phyloP scores from a whole-genome alignment of 148 eudicot genomes.

The Camellia lanceoleosa region DNA sequence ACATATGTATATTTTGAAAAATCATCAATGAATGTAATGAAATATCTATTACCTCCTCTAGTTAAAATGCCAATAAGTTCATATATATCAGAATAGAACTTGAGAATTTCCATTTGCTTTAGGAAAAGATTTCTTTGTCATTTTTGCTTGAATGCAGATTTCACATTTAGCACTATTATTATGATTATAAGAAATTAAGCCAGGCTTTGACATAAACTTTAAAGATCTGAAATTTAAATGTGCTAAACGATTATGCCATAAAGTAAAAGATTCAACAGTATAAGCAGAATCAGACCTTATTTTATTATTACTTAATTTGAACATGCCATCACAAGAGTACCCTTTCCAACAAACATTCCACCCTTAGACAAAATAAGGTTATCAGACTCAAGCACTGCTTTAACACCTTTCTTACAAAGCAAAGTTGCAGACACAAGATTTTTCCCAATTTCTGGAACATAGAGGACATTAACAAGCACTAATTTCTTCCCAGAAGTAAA shows the following conservation, averaged over 20 bases:
- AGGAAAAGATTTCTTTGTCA: conserved; percentile 1
- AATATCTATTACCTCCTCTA: conserved; percentile 8
- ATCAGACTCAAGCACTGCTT: background rate
- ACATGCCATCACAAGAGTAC: conserved; percentile 17
- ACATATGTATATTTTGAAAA: conserved; percentile 4
- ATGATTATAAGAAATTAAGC: background rate
- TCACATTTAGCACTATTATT: too few relatives aligned
- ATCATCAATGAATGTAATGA: conserved; percentile 11
- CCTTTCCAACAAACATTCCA: conserved; percentile 11
- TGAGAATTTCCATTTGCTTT: background rate
- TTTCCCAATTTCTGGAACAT: conserved; percentile 9
- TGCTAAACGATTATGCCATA: conserved; percentile 1
- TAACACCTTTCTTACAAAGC: background rate
- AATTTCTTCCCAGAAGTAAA: conserved; percentile 14
- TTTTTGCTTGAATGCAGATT: background rate
- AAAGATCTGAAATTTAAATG: background rate
- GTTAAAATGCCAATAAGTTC: background rate
- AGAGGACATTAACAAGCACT: background rate
- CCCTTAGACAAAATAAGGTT: background rate
- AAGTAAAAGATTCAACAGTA: background rate
- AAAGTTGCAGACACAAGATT: background rate
- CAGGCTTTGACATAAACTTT: background rate
- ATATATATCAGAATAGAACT: background rate
- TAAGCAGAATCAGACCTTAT: background rate
- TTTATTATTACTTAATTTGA: conserved; percentile 8